These are phyloP conservation scores for Glonium stellatum DNA, from an alignment of 495 filamentous ascomycete genomes.

Conservation along the genomic window DNA sequence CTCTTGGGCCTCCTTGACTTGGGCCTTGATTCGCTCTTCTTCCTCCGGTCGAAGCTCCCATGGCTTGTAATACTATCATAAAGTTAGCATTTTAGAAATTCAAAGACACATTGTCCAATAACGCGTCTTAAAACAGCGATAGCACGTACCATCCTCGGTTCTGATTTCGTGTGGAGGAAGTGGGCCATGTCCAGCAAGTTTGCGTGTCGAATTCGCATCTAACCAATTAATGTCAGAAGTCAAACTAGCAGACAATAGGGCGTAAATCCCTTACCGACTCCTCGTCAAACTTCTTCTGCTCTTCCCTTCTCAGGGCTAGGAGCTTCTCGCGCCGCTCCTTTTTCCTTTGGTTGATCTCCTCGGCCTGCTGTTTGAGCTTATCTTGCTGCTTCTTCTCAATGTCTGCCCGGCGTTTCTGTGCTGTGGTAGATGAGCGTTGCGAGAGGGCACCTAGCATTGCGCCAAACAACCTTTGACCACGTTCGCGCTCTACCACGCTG, in stretches of 20 bases:
- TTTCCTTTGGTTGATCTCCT: slow-evolving; percentile 61
- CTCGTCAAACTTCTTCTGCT: slow-evolving; percentile 73
- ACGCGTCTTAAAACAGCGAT: background rate
- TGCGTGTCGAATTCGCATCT: slow-evolving; percentile 77
- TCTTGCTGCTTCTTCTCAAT: slow-evolving; percentile 87
- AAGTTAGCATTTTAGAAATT: background rate
- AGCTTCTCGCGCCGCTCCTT: slow-evolving; percentile 58
- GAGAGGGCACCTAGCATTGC: slow-evolving; percentile 81
- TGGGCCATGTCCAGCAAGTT: slow-evolving; percentile 66
- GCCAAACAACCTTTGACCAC: slow-evolving; percentile 85
- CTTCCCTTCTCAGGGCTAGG: slow-evolving; percentile 50
- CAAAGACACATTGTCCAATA: background rate
- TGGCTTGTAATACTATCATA: slow-evolving; percentile 73
- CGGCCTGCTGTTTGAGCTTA: slow-evolving; percentile 67
- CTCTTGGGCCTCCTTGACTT: slow-evolving; percentile 51
- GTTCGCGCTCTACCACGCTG: slow-evolving; percentile 71
- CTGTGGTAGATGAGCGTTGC: slow-evolving; percentile 59
- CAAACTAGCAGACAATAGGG: background rate
- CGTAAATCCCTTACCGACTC: slow-evolving; percentile 54
- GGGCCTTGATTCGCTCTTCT: slow-evolving; percentile 53
- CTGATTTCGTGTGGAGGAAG: slow-evolving; percentile 64
- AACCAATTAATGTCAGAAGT: slow-evolving; percentile 26
- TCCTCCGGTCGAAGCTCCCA: slow-evolving; percentile 65
- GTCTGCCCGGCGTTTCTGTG: slow-evolving; percentile 74
- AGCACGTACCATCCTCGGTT: slow-evolving; percentile 70